phyloP scores from a whole-genome alignment of 2,329 filamentous ascomycete species.

The Cryoendolithus antarcticus region DNA sequence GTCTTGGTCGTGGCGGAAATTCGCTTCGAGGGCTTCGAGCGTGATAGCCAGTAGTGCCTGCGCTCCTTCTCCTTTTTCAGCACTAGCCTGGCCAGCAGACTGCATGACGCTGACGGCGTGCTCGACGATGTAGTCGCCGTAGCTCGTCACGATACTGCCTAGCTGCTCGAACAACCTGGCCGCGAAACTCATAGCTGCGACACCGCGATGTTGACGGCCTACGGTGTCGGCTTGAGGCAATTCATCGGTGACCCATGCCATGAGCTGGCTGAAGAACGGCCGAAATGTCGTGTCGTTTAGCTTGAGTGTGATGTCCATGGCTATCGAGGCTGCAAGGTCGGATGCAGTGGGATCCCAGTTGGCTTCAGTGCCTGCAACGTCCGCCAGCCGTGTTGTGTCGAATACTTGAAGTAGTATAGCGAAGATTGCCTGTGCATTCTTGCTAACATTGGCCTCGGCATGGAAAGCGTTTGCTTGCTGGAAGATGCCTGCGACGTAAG shows the following conservation, averaged over 20 bases:
- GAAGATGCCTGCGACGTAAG: conserved; percentile 34
- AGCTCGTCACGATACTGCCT: conserved; percentile 88
- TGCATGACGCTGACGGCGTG: conserved; percentile 53
- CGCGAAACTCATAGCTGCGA: conserved; percentile 72
- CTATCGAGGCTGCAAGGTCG: conserved; percentile 48
- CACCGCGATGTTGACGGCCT: conserved; percentile 51
- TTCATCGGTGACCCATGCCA: conserved; percentile 61
- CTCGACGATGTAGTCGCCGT: conserved; percentile 74
- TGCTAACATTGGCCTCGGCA: conserved; percentile 64
- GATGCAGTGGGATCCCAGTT: conserved; percentile 3
- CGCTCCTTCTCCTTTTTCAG: conserved; percentile 1
- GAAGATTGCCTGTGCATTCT: conserved; percentile 59
- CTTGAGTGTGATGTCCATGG: conserved; percentile 88
- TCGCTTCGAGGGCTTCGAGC: conserved; percentile 58
- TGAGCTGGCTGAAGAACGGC: conserved; percentile 78
- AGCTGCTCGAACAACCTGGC: conserved; percentile 69
- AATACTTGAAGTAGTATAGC: conserved; percentile 44
- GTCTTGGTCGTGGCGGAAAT: conserved; percentile 82
- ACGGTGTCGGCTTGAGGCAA: conserved; percentile 50
- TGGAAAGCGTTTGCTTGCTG: conserved; percentile 63
- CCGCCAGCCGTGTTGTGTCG: conserved; percentile 51
- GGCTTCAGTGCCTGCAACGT: conserved; percentile 49
- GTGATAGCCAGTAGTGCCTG: conserved; percentile 53
- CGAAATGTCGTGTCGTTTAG: conserved; percentile 89
- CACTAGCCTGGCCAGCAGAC: conserved; percentile 48